Base-by-base conservation (phyloP, 345 rosid species). In the Sonneratia alba region DNA sequence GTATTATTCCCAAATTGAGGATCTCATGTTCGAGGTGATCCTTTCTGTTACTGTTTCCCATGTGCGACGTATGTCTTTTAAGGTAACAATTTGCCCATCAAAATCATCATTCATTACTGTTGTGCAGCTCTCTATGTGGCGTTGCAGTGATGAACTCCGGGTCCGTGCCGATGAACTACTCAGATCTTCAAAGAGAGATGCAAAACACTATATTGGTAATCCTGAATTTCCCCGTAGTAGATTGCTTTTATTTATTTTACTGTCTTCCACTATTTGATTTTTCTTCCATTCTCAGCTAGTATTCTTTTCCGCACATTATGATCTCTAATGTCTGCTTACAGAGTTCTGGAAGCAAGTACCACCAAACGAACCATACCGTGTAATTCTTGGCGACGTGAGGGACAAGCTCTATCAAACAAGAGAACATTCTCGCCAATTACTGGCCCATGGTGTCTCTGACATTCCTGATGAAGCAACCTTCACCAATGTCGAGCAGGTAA, bases 51-150 rank as follows among this genome's bases (percentile, higher is more conserved):
- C 65, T 3, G 18, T 62, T 62, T 2, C 8, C 38, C 18, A n/a
- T 62, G 3, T 59, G n/a, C 38, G 27, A 3, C 7, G 13, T 62
- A 62, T 62, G 37, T 34, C 18, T 27, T 10, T 27, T 32, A 0
- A 32, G 27, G 66, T 27, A 8, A 61, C 24, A 32, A 9, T 62
- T 62, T 62, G 37, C 66, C 16, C 66, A 27, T 34, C 19, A 6
- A 27, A 38, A 34, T 57, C 19, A 45, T 43, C 36, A 36, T 47
- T 55, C 65, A 36, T 66, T 42, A 45, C 8, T 32, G n/a, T 53
- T 64, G 63, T 77, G 82, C 88, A 95, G 99, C 74, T 96, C 83
- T 96, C 99, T 67, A 96, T 96, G 99, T 96, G 99, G 99, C 96
- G 98, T 78, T 96, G 99, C 83, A 92, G 82, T 71, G 97, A 89